Base-by-base conservation (phyloP, 306 rosid genomes). In the Prunus fruticosa region DNA sequence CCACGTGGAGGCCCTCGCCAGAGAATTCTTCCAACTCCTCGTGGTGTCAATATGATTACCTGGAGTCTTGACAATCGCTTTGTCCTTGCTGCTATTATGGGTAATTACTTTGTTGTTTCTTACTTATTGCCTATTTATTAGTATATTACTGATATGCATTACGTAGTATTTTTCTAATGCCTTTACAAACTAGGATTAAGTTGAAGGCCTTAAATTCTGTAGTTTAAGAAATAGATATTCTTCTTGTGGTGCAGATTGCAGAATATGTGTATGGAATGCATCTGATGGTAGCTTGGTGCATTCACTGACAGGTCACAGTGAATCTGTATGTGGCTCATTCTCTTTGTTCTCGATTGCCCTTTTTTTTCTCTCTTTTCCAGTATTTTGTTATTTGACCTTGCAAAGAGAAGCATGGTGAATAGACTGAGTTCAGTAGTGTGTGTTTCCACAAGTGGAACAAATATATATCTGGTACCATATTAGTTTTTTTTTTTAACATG, bases 11-110 rank as follows among this genome's bases (percentile, higher is more conserved):
- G 99, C 60, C 99, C 99, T 78, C 96, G 96, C 54, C 99, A 92
- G 84, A 90, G 98, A 78, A 91, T 90, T 83, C 89, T 96, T 83
- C 99, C 99, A 41, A 96, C 98, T 52, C 99, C 98, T 77, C 99
- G 97, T 47, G 98, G 98, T 86, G 99, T 96, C 74, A 96, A 92
- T 92, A 96, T 96, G 99, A 92, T 96, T 75, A 86, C 87, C 79
- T 96, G 99, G 99, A 96, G 99, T 88, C 89, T 92, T 83, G 99
- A 96, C 78, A 96, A 96, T 81, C 99, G 98, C 69, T 96, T 96
- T 82, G 99, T 96, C 79, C 96, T 96, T 73, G 99, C 99, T 80
- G 99, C 99, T 81, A 92, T 92, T 60, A 96, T 92, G 99, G 99
- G 98, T 92, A 79, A 72, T 79, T 76, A 19, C 18, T 71, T 64